Evolutionary conservation across 1,284 basidiomycete species (phyloP).

Genomic region (Leccinum subspadiceum): DNA sequence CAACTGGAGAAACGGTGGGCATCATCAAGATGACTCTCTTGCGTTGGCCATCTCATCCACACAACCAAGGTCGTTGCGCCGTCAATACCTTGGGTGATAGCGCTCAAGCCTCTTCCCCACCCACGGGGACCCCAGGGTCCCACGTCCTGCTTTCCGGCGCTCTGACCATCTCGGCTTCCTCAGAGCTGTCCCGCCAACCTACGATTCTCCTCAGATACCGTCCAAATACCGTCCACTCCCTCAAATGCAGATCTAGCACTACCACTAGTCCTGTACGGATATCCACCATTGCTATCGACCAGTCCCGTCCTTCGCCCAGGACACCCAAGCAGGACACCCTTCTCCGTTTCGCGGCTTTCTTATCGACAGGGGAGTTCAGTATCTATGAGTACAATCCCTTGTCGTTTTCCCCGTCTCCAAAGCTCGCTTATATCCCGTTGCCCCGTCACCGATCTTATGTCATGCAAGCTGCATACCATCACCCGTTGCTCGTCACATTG

Average conservation of each 20-base stretch:
- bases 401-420: constrained; percentile 39
- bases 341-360: constrained; percentile 55
- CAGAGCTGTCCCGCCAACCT: constrained; percentile 30
- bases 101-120: not conserved
- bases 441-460: constrained; percentile 44
- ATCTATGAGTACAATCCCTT: constrained; percentile 53
- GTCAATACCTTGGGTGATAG: constrained; percentile 20
- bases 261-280: constrained; percentile 38
- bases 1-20: constrained; percentile 75
- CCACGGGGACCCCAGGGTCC: constrained; percentile 15
- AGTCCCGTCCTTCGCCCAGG: constrained; percentile 52
- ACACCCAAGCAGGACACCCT: constrained; percentile 24
- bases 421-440: constrained; percentile 49
- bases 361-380: constrained; percentile 66
- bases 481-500: constrained; percentile 70
- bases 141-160: constrained; percentile 43
- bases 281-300: constrained; percentile 65
- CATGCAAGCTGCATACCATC: constrained; percentile 69
- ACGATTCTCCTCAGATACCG: constrained; percentile 26
- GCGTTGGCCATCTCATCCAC: constrained; percentile 21
- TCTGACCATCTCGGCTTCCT: constrained; percentile 40
- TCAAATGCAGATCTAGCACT: constrained; percentile 31
- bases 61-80: constrained; percentile 30
- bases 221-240: constrained; percentile 14
- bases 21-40: constrained; percentile 16